Evolutionary conservation across 441 rosid genomes (phyloP).

Genomic region (Croton laevigatus): DNA sequence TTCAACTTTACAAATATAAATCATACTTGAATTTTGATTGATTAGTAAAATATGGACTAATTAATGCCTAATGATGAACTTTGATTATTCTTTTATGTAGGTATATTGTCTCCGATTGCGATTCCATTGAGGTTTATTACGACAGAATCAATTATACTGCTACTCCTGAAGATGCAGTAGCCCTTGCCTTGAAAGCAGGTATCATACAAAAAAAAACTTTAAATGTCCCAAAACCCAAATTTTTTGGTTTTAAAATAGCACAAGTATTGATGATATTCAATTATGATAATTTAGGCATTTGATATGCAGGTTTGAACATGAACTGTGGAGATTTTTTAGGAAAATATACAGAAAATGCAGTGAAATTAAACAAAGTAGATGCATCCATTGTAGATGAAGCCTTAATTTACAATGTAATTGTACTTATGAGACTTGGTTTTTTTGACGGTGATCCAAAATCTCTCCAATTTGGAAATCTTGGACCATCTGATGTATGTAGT

Average conservation of each 20-base stretch:
- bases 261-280: too few species aligned
- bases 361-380: conserved; percentile 37
- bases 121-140: conserved; percentile 49
- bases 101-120: conserved; percentile 61
- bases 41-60: conserved; percentile 4
- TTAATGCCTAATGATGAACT: background rate
- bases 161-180: conserved; percentile 56
- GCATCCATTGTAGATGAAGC: conserved; percentile 56
- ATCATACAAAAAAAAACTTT: background rate
- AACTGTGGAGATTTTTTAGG: conserved; percentile 42
- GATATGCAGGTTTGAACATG: conserved; percentile 44
- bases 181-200: conserved; percentile 51
- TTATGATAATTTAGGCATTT: too few species aligned
- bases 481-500: conserved; percentile 42
- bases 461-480: conserved; percentile 37
- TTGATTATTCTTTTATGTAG: conserved; percentile 12
- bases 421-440: conserved; percentile 87
- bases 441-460: conserved; percentile 58
- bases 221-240: too few species aligned
- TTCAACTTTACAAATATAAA: too few species aligned
- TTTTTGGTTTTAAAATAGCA: too few species aligned
- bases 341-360: conserved; percentile 44
- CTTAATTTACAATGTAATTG: conserved; percentile 47
- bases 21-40: conserved; percentile 43
- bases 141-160: conserved; percentile 28